These are phyloP conservation scores for Termitomyces sp. DNA, from an alignment of 768 basidiomycete genomes.

Conservation along the genomic window DNA sequence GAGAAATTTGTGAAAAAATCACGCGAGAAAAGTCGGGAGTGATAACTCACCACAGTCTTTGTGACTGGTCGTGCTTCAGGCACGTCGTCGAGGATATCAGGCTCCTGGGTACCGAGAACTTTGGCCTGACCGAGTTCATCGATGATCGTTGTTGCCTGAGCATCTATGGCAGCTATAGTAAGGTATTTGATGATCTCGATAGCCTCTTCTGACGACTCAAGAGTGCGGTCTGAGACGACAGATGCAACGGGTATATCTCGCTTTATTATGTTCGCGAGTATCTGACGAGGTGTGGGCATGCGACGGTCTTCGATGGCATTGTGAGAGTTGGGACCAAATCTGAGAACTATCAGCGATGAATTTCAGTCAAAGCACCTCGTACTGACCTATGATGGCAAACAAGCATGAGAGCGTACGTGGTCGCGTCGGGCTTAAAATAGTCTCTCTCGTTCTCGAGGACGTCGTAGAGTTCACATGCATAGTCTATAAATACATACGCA, in stretches of 20 bases:
- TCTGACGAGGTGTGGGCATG: conserved; percentile 21
- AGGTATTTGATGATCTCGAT: conserved; percentile 50
- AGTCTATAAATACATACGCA: conserved; percentile 55
- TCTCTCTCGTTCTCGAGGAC: conserved; percentile 49
- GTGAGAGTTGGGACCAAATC: conserved; percentile 35
- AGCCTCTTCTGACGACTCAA: conserved; percentile 54
- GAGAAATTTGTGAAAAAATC: conserved; percentile 15
- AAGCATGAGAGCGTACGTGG: conserved; percentile 71
- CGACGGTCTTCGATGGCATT: conserved; percentile 14
- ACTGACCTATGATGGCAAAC: conserved; percentile 51
- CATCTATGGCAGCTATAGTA: conserved; percentile 57
- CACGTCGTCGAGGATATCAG: conserved; percentile 46
- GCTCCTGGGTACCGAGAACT: conserved; percentile 31
- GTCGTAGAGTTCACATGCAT: conserved; percentile 59
- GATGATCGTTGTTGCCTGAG: conserved; percentile 47
- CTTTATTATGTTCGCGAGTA: conserved; percentile 44
- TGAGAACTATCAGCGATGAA: conserved; percentile 12
- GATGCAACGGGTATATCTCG: conserved; percentile 46
- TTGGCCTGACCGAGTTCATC: conserved; percentile 55
- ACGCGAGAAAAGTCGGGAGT: not conserved
- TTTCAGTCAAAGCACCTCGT: not conserved
- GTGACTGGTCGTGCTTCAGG: conserved; percentile 64
- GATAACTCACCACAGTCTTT: conserved; percentile 27
- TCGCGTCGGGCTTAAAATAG: conserved; percentile 44
- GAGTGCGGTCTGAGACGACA: conserved; percentile 56